Evolutionary conservation across 1,139 yeast species (phyloP).

Genomic region (Sugiyamaella xylanicola): DNA sequence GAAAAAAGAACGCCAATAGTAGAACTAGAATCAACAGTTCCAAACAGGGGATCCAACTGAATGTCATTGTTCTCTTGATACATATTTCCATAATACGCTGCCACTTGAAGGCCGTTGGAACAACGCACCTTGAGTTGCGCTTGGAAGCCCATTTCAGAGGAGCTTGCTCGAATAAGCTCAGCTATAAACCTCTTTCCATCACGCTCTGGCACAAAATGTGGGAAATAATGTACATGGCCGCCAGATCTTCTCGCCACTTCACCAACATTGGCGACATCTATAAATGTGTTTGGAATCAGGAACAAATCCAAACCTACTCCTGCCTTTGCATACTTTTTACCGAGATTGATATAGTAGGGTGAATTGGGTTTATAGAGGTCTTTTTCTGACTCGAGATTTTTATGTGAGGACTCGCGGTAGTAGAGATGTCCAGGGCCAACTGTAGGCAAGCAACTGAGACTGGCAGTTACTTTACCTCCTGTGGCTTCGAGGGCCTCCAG

Average conservation of each 20-base stretch:
- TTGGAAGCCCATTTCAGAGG: slow-evolving; percentile 62
- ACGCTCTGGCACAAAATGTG: slow-evolving; percentile 65
- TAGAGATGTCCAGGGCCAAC: slow-evolving; percentile 82
- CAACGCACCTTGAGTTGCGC: slow-evolving; percentile 84
- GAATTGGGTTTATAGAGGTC: slow-evolving; percentile 64
- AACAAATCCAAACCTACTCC: slow-evolving; percentile 80
- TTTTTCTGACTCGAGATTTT: slow-evolving; percentile 40
- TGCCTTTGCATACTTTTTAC: slow-evolving; percentile 56
- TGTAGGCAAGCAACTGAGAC: slow-evolving; percentile 71
- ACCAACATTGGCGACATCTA: slow-evolving; percentile 76
- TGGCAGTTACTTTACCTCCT: slow-evolving; percentile 74
- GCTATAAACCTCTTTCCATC: slow-evolving; percentile 71
- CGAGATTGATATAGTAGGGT: slow-evolving; percentile 63
- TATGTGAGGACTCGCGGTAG: slow-evolving; percentile 47
- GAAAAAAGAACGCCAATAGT: slow-evolving; percentile 70
- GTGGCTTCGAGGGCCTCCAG: slow-evolving; percentile 61
- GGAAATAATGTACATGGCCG: slow-evolving; percentile 67
- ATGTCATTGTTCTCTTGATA: slow-evolving; percentile 29
- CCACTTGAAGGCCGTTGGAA: slow-evolving; percentile 83
- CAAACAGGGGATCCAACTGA: slow-evolving; percentile 66
- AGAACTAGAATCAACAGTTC: slow-evolving; percentile 65
- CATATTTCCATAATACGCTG: slow-evolving; percentile 70
- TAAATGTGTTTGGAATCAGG: slow-evolving; percentile 63
- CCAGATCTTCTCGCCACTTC: slow-evolving; percentile 70
- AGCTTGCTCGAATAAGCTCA: slow-evolving; percentile 49